Conservation (phyloP, 2,329 filamentous ascomycete genomes). For the Lachnellula suecica region DNA sequence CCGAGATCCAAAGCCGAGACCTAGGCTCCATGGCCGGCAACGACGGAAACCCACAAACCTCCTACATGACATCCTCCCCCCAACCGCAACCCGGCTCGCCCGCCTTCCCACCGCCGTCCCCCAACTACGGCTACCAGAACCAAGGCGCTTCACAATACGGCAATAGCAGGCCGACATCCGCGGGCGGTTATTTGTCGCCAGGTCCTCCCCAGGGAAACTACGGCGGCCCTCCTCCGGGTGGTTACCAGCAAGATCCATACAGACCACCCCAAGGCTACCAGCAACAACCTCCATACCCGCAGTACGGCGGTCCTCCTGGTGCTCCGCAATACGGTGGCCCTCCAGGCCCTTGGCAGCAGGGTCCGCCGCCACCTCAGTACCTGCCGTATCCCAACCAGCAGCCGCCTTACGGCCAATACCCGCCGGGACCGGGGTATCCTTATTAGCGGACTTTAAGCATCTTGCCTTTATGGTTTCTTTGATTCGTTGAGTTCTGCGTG, state of each 20-base stretch:
- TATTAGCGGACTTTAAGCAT: slow-evolving; percentile 4
- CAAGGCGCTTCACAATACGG: no score
- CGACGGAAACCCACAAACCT: slow-evolving; percentile 38
- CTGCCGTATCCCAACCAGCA: slow-evolving; percentile 10
- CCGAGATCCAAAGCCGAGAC: slow-evolving; percentile 59
- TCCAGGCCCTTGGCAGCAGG: neutral
- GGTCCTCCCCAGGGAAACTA: slow-evolving; percentile 19
- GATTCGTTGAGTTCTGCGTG: neutral
- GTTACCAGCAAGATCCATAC: slow-evolving; percentile 13
- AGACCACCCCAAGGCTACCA: slow-evolving; percentile 4
- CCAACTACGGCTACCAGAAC: slow-evolving; percentile 29
- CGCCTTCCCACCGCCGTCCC: slow-evolving; percentile 14
- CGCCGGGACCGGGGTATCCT: slow-evolving; percentile 2
- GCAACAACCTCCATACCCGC: slow-evolving; percentile 8
- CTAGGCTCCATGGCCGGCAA: slow-evolving; percentile 53
- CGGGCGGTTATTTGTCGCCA: slow-evolving; percentile 25
- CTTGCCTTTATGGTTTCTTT: neutral
- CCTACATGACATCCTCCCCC: slow-evolving; percentile 22
- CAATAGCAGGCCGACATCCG: slow-evolving; percentile 22
- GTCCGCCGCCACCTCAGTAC: slow-evolving; percentile 8
- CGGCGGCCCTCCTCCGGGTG: slow-evolving; percentile 11
- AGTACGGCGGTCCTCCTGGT: slow-evolving; percentile 10
- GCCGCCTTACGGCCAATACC: slow-evolving; percentile 12
- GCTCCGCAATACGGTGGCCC: slow-evolving; percentile 1
- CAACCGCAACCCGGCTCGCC: slow-evolving; percentile 24